Conservation (phyloP, 2,329 filamentous ascomycete genomes). For the Alternaria novae-zelandiae region DNA sequence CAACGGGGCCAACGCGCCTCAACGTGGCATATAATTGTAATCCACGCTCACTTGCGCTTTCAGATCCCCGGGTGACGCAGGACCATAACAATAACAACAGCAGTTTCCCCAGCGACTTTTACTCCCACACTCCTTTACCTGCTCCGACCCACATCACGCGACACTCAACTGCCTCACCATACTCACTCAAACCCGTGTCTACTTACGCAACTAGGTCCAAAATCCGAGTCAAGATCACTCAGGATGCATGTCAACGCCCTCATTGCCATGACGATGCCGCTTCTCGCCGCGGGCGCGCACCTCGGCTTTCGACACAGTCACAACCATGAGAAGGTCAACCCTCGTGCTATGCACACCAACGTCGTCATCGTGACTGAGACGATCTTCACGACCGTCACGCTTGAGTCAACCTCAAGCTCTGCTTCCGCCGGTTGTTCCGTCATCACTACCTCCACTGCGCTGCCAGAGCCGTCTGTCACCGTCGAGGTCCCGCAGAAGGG, state of each 20-base stretch:
- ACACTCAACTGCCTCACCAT: not conserved
- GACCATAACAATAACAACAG: not conserved
- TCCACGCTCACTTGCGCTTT: constrained; percentile 7
- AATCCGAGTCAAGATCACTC: not conserved
- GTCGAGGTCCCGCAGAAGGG: not conserved
- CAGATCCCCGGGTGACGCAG: not conserved
- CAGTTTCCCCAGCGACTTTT: not conserved
- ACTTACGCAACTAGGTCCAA: not conserved
- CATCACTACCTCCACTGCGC: not conserved
- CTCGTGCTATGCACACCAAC: constrained; percentile 2
- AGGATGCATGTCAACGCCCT: not conserved
- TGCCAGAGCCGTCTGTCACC: not conserved
- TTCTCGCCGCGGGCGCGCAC: not conserved
- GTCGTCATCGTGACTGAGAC: constrained; percentile 19
- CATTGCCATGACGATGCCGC: not conserved
- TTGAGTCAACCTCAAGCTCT: not conserved
- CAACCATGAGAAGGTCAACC: not conserved
- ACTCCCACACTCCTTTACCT: not conserved
- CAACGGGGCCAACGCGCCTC: not conserved
- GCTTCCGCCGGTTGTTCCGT: not conserved
- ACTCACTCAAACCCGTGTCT: not conserved
- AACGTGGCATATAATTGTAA: not conserved
- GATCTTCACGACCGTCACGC: constrained; percentile 7
- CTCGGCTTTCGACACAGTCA: not conserved
- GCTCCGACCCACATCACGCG: not conserved